phyloP scores from a whole-genome alignment of 345 rosid genomes.

The Jatropha curcas region DNA sequence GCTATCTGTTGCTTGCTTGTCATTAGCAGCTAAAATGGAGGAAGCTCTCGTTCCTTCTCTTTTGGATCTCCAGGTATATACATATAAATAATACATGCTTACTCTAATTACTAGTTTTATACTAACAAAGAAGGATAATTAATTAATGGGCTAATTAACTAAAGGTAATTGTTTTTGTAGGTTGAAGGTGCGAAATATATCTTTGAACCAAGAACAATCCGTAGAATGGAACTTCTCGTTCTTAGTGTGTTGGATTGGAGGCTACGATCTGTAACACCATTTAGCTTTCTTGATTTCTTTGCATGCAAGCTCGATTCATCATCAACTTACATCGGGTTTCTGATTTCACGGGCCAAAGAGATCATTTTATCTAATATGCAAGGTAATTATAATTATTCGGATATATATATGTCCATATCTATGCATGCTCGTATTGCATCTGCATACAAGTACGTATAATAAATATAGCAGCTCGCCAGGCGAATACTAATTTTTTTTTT shows the following conservation, averaged over 20 bases:
- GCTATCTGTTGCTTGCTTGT: constrained; percentile 84
- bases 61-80: constrained; percentile 92
- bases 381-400: constrained; percentile 38
- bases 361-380: constrained; percentile 77
- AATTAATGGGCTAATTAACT: neutral
- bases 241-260: constrained; percentile 87
- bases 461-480: neutral
- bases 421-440: neutral
- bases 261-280: constrained; percentile 87
- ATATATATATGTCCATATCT: neutral
- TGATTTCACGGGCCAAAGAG: constrained; percentile 65
- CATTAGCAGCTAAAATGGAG: constrained; percentile 99
- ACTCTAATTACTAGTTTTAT: neutral
- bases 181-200: constrained; percentile 69
- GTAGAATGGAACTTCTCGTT: constrained; percentile 89
- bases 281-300: constrained; percentile 76
- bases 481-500: neutral
- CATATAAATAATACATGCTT: neutral
- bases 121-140: neutral
- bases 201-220: constrained; percentile 83
- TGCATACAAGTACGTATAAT: too few relatives aligned
- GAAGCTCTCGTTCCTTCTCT: constrained; percentile 86
- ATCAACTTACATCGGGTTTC: constrained; percentile 56
- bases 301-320: constrained; percentile 84
- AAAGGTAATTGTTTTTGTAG: constrained; percentile 32